phyloP scores from a whole-genome alignment of 805 yeast species.

The Suhomyces pyralidae region DNA sequence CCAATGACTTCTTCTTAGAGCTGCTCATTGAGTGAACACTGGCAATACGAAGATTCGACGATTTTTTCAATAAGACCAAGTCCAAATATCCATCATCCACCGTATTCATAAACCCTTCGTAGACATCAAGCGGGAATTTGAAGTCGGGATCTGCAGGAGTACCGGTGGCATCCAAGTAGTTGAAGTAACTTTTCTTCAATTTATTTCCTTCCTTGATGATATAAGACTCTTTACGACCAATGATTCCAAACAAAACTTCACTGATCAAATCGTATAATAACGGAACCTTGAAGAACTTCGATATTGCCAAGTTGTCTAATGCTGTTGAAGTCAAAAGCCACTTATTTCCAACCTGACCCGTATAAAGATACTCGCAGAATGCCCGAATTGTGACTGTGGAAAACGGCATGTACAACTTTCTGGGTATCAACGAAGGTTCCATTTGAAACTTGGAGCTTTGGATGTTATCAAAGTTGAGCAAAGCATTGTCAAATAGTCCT shows the following conservation, averaged over 20 bases:
- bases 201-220: slow-evolving; percentile 40
- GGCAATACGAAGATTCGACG: slow-evolving; percentile 28
- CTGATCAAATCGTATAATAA: slow-evolving; percentile 64
- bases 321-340: slow-evolving; percentile 73
- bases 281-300: slow-evolving; percentile 68
- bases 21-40: slow-evolving; percentile 16
- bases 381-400: slow-evolving; percentile 59
- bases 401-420: slow-evolving; percentile 68
- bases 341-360: slow-evolving; percentile 75
- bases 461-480: slow-evolving; percentile 32
- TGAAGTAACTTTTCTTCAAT: slow-evolving; percentile 28
- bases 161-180: slow-evolving; percentile 22
- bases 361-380: slow-evolving; percentile 67
- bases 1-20: slow-evolving; percentile 15
- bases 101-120: slow-evolving; percentile 54
- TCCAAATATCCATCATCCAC: slow-evolving; percentile 68
- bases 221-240: slow-evolving; percentile 63
- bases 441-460: slow-evolving; percentile 34
- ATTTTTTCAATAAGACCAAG: slow-evolving; percentile 48
- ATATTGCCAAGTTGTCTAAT: slow-evolving; percentile 57
- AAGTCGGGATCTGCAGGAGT: slow-evolving; percentile 22
- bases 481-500: slow-evolving; percentile 17
- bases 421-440: slow-evolving; percentile 65
- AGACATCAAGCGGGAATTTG: slow-evolving; percentile 44
- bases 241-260: slow-evolving; percentile 66